Conservation (phyloP, 257 asterid species). For the Marsdenia floribunda region DNA sequence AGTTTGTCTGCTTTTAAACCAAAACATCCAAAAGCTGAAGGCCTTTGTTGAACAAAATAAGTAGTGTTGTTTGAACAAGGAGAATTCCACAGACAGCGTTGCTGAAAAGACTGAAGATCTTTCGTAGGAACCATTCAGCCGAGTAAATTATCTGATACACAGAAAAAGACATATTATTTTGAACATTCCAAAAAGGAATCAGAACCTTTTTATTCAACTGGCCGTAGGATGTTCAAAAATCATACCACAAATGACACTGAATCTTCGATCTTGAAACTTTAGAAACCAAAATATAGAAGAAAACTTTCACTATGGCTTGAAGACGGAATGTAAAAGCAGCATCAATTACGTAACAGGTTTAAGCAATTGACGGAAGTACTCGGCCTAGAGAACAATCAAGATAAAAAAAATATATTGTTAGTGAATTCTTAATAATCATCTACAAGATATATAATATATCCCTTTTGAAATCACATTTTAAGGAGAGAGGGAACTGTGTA, state of each 20-base stretch:
- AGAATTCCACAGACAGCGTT: constrained; percentile 41
- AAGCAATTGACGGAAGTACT: constrained; percentile 84
- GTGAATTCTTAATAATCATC: constrained; percentile 9
- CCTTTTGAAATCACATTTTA: neutral
- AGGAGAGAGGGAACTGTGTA: neutral
- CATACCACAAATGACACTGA: constrained; percentile 47
- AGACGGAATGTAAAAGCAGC: constrained; percentile 25
- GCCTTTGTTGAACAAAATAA: constrained; percentile 32
- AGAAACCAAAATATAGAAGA: constrained; percentile 29
- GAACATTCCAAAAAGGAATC: constrained; percentile 15
- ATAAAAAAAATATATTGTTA: constrained; percentile 21
- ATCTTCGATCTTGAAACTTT: constrained; percentile 31
- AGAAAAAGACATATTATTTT: constrained; percentile 9
- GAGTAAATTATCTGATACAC: constrained; percentile 37
- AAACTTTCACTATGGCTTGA: constrained; percentile 42
- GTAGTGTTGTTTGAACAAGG: constrained; percentile 33
- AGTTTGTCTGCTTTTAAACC: constrained; percentile 24
- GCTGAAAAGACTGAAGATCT: constrained; percentile 37
- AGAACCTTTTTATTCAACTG: constrained; percentile 21
- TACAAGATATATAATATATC: neutral
- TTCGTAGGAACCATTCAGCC: constrained; percentile 51
- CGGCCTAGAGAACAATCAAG: constrained; percentile 50
- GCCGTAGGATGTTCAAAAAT: constrained; percentile 12
- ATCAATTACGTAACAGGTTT: constrained; percentile 78
- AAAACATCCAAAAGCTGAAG: constrained; percentile 26